A percentile compares a stretch with the other conserved stretches of the same genome.
These are phyloP conservation scores for Collybia nuda DNA, from an alignment of 768 basidiomycete genomes.

Conservation along the genomic window DNA sequence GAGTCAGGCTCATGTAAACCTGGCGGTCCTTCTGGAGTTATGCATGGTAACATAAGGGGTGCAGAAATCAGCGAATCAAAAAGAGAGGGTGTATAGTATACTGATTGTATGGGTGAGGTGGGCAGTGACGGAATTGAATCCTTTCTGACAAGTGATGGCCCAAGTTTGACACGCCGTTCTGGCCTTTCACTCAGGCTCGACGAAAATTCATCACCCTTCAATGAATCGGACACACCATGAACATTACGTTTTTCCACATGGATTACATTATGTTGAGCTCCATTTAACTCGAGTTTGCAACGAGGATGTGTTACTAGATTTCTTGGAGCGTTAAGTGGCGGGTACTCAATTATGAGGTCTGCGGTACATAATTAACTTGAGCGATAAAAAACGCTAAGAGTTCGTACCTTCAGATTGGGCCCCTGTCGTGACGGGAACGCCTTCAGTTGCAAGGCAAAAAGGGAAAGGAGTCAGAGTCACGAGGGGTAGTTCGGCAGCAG, in stretches of 20 bases:
- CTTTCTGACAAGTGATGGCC: no score
- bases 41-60: not conserved
- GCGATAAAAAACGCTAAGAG: not conserved
- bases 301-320: no score
- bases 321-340: no score
- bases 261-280: no score
- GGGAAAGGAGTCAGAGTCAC: not conserved
- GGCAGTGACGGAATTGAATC: not conserved
- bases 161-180: no score
- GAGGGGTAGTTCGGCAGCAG: slow-evolving; percentile 2
- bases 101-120: not conserved
- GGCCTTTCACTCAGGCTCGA: no score
- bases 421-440: not conserved
- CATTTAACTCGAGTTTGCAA: no score
- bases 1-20: not conserved
- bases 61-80: not conserved
- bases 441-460: not conserved
- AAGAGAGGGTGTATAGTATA: not conserved
- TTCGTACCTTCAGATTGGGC: not conserved
- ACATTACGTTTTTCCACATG: no score
- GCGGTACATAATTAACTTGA: no score
- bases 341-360: no score
- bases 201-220: no score
- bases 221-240: no score
- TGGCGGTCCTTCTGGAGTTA: slow-evolving; percentile 1